Base-by-base conservation (phyloP, 2,329 filamentous ascomycete genomes). In the Colletotrichum caudatum region DNA sequence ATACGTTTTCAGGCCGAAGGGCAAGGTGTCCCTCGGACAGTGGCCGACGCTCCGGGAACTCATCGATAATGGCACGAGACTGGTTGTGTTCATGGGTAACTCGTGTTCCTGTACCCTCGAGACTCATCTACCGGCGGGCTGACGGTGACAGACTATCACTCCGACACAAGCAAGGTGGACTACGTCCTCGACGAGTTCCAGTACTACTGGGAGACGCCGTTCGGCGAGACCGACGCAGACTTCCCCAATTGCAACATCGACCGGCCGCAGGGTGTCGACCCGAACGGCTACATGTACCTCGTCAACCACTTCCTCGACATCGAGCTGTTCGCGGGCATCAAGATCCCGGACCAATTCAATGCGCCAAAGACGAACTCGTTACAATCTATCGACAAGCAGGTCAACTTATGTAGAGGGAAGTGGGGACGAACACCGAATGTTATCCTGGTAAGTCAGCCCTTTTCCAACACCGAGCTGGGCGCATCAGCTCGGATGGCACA, bases 121-220 rank as follows among this genome's bases (percentile, higher is more conserved):
- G 11, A 41, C 35, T 29, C 12, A 3, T 54, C 1, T 2, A 35
- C 11, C 51, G 54, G 56, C n/a, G 37, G 26, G 2, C 37, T 80
- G 64, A 80, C 56, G 61, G 7, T 0, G 44, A 5, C 35, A 90
- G 92, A 94, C 79, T 93, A 88, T 75, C 77, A 86, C 62, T 78
- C 84, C 69, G 83, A 89, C 72, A 82, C 81, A 1, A 79, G 76
- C 41, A 78, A 82, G 61, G 86, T 89, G n/a, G 83, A 88, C 35
- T 93, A 91, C 77, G 88, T 93, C 65, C 83, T 92, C 66, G 84
- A 88, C 77, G 86, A 92, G 77, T 93, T 90, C 77, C 81, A 82
- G 33, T 90, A 89, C 80, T 87, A 92, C 74, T 94, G 92, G 83
- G 93, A 95, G 79, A 95, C 92, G 56, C 85, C 88, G 0, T 95